Evolutionary conservation across 2,329 filamentous ascomycete species (phyloP).

Genomic region (Ploettnerulaceae sp.): DNA sequence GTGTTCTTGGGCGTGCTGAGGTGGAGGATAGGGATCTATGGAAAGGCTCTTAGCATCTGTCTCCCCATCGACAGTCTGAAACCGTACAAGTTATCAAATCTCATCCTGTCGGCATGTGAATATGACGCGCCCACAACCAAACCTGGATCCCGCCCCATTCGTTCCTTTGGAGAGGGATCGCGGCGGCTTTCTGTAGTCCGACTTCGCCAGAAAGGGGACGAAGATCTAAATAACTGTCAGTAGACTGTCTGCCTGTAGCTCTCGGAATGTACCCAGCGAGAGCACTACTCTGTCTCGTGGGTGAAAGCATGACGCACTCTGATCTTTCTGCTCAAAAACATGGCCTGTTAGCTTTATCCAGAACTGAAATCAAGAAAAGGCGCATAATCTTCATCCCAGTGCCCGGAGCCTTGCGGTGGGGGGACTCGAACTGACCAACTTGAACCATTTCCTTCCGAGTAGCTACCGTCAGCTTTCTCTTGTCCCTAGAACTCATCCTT

Average conservation of each 20-base stretch:
- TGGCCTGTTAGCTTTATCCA: conserved; percentile 18
- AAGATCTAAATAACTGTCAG: conserved; percentile 52
- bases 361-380: not conserved
- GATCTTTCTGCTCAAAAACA: conserved; percentile 48
- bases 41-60: conserved; percentile 6
- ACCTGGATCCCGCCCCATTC: conserved; percentile 52
- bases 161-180: conserved; percentile 48
- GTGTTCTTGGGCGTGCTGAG: conserved; percentile 68
- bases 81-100: conserved; percentile 72
- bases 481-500: conserved; percentile 12
- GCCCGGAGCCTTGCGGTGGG: conserved; percentile 11
- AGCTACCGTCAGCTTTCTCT: conserved; percentile 19
- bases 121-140: conserved; percentile 92
- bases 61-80: not conserved
- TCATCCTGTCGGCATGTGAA: conserved; percentile 91
- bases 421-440: conserved; percentile 72
- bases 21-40: conserved; percentile 54
- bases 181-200: conserved; percentile 51
- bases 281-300: not conserved
- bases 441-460: conserved; percentile 99
- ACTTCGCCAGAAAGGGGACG: conserved; percentile 82
- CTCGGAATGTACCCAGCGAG: conserved; percentile 9
- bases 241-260: conserved; percentile 3
- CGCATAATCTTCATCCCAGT: not conserved
- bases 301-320: conserved; percentile 46